Base-by-base conservation (phyloP, 805 yeast genomes). In the Pichia phayaonensis region DNA sequence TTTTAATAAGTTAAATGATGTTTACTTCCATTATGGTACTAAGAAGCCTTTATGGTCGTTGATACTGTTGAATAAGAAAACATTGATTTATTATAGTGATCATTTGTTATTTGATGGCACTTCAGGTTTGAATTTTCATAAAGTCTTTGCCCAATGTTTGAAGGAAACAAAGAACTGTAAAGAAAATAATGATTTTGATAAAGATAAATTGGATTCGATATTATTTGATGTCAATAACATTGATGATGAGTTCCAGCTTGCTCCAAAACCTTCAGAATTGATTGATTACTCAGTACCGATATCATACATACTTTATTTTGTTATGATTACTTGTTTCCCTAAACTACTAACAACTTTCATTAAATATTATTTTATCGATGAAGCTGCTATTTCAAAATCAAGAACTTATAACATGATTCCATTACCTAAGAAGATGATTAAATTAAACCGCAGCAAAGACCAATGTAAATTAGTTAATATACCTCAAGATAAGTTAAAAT, bases 31-130 rank as follows among this genome's bases (percentile, higher is more conserved):
- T 11, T 54, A 53, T 31, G 48, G 54, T 7, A 39, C 22, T 2
- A 21, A 44, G 2, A 44, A 46, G 16, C 62, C 62, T 11, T 43
- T 59, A 22, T 60, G 62, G 62, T 52, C 48, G 2, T 27, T 60
- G 13, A 46, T 46, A 8, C 27, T 59, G 6, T 40, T 55, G 4
- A 54, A 58, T 40, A 48, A 49, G 16, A 50, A 40, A 13, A 50
- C 53, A 0, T 41, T 58, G 20, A 31, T 56, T 15, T 55, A 66
- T 38, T 53, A 56, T 26, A 59, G 62, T 46, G 67, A 69, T 36
- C 73, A 69, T 54, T 39, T 61, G 2, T 47, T 68, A n/a, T 61
- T 67, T 41, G 74, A 70, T 54, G 74, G 72, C 4, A 58, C 55
- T 13, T 56, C 69, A 15, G 71, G 66, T 8, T 44, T 52, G 15